phyloP scores from a whole-genome alignment of 164 flowering plant species.

The Macadamia tetraphylla region DNA sequence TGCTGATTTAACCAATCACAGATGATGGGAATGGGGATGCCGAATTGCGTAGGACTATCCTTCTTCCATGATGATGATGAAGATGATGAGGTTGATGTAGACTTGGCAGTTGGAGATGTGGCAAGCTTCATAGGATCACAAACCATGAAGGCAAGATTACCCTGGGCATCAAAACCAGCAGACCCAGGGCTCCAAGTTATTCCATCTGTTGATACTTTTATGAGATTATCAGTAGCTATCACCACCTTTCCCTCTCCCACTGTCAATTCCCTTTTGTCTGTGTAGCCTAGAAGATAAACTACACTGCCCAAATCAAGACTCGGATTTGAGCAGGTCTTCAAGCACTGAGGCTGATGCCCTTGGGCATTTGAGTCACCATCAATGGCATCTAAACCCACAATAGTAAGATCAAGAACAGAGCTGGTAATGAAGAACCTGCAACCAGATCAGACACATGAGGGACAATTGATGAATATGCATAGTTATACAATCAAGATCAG shows the following conservation, averaged over 20 bases:
- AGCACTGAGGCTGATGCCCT: constrained; percentile 62
- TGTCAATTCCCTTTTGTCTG: constrained; percentile 54
- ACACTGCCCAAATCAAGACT: constrained; percentile 71
- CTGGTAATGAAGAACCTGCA: constrained; percentile 94
- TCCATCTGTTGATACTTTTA: constrained; percentile 84
- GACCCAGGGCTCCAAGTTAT: constrained; percentile 85
- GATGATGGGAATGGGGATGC: constrained; percentile 87
- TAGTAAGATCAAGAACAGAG: constrained; percentile 89
- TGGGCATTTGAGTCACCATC: constrained; percentile 64
- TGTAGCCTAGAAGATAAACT: constrained; percentile 77
- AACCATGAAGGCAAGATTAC: too few relatives aligned
- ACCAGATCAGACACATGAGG: constrained; percentile 7
- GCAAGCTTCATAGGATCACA: too few relatives aligned
- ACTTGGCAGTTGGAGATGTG: too few relatives aligned
- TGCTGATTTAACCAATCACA: constrained; percentile 96
- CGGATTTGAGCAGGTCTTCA: constrained; percentile 76
- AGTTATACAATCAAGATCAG: not conserved
- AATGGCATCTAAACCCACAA: constrained; percentile 73
- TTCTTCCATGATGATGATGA: constrained; percentile 83
- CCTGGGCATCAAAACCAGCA: constrained; percentile 46
- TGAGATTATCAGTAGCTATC: constrained; percentile 94
- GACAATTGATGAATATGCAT: not conserved
- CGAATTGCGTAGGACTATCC: constrained; percentile 79
- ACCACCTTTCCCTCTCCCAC: constrained; percentile 95
- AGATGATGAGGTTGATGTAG: constrained; percentile 24